Evolutionary conservation across 73 alveolate species (phyloP), one percentile per base, ranked within the genome.

Genomic region (Blepharisma stoltei): DNA sequence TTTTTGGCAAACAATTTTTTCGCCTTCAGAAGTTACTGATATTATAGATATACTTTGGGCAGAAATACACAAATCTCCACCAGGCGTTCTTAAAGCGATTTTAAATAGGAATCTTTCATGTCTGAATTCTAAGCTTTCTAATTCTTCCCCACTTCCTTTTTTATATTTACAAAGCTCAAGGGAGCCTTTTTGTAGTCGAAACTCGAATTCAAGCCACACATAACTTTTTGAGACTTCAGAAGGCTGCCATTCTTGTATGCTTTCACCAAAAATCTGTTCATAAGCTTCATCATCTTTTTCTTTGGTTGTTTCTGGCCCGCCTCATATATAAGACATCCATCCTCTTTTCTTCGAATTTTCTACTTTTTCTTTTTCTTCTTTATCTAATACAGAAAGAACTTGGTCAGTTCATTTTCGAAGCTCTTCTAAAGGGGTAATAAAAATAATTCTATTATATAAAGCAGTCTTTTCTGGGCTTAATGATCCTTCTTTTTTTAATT

Each of bases 121-220:
- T 14, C 46, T 38, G 11, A 60, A 20, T 8, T 14, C 73, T 2
- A 60, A 8, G 23, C 49, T 60, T 60, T 60, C 73, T 9, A 14
- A 2, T 4, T 60, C 46, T 14, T 60, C 45, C 2, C 23, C 49
- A 60, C 45, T 60, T 1, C 73, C 73, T 14, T 11, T 18, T 60
- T 60, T 60, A 25, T 60, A 20, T 25, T 60, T 60, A 3, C 46
- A 60, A 8, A 60, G 46, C 14, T 14, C 38, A 25, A 60, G 23
- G 46, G n/a, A n/a, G 18, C 73, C 73, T 18, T n/a, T 14, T 2
- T 25, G n/a, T 20, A 60, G 45, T 18, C n/a, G 0, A 5, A 60
- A 60, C 38, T 60, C 46, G 23, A 60, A 60, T 60, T n/a, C 73
- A 20, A 60, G 46, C 73, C 73, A 60, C 4, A 60, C 73, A 60